These are phyloP conservation scores for Didymella lethalis DNA, from an alignment of 2,329 filamentous ascomycete species.

Conservation along the genomic window DNA sequence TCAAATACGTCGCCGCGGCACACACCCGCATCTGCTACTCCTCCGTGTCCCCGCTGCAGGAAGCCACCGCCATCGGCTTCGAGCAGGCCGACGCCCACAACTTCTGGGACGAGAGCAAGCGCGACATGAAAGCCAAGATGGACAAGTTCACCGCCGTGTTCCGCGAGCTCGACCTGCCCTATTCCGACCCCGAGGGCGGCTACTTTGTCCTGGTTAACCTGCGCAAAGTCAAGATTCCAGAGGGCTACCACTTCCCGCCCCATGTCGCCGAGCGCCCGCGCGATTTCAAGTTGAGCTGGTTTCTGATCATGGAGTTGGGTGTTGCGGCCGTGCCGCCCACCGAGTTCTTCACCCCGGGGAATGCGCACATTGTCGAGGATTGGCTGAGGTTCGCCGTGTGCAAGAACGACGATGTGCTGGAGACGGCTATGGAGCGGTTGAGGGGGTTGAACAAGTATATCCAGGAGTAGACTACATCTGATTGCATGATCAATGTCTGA, in stretches of 20 bases:
- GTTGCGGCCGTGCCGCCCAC: constrained; percentile 96
- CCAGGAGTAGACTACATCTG: constrained; percentile 25
- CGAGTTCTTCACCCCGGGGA: constrained; percentile 91
- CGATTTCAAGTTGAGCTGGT: constrained; percentile 96
- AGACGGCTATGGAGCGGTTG: constrained; percentile 59
- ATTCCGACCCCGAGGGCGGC: constrained; percentile 92
- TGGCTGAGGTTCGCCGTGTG: constrained; percentile 96
- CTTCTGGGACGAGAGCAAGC: constrained; percentile 86
- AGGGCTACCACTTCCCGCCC: constrained; percentile 84
- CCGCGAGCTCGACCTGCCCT: constrained; percentile 62
- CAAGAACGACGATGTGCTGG: constrained; percentile 83
- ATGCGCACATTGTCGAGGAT: constrained; percentile 86
- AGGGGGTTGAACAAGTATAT: constrained; percentile 61
- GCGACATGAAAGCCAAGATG: constrained; percentile 90
- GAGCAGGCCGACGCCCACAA: constrained; percentile 83
- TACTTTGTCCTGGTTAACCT: constrained; percentile 98
- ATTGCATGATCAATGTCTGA: too few species aligned
- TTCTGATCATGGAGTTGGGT: constrained; percentile 94
- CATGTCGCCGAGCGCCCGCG: constrained; percentile 86
- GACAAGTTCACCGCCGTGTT: constrained; percentile 77
- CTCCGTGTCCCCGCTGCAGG: constrained; percentile 90
- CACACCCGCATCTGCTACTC: constrained; percentile 97
- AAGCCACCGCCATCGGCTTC: constrained; percentile 92
- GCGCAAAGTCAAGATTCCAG: constrained; percentile 82
- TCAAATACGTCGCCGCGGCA: constrained; percentile 89